phyloP scores from a whole-genome alignment of 2,329 filamentous ascomycete genomes.

The Neofusicoccum cordaticola region DNA sequence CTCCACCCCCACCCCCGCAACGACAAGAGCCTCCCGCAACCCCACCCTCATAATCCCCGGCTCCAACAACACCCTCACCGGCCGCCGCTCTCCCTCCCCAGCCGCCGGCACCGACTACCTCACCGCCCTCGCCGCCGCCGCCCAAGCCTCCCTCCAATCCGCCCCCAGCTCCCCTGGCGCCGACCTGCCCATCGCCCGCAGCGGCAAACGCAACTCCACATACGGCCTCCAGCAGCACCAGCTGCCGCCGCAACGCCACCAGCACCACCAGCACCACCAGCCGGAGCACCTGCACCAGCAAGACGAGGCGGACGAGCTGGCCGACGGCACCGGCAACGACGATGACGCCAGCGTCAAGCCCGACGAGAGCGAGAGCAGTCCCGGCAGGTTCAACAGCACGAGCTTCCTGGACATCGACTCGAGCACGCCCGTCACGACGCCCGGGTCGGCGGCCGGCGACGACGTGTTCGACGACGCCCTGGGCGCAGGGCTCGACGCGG shows the following conservation, averaged over 20 bases:
- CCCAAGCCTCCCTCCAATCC: conserved; percentile 7
- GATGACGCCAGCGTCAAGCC: too few relatives aligned
- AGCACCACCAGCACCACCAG: too few relatives aligned
- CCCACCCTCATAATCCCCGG: neutral
- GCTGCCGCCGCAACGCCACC: too few relatives aligned
- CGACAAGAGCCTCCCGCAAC: neutral
- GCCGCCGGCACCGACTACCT: neutral
- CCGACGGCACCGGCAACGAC: too few relatives aligned
- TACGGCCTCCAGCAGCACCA: neutral
- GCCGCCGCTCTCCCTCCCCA: neutral
- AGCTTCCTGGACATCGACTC: conserved; percentile 4
- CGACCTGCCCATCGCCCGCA: conserved; percentile 5
- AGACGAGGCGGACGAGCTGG: too few relatives aligned
- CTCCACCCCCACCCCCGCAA: neutral
- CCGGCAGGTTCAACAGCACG: neutral
- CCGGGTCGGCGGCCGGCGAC: neutral
- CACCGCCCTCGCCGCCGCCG: conserved; percentile 10
- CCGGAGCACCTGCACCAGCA: too few relatives aligned
- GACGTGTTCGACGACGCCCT: neutral
- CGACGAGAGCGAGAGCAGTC: too few relatives aligned
- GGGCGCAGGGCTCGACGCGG: too few relatives aligned
- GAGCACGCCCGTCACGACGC: neutral
- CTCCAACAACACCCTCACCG: neutral
- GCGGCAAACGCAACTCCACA: neutral
- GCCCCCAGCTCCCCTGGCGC: neutral